Evolutionary conservation across 2,329 filamentous ascomycete genomes (phyloP).

Genomic region (Rutstroemia sp.): DNA sequence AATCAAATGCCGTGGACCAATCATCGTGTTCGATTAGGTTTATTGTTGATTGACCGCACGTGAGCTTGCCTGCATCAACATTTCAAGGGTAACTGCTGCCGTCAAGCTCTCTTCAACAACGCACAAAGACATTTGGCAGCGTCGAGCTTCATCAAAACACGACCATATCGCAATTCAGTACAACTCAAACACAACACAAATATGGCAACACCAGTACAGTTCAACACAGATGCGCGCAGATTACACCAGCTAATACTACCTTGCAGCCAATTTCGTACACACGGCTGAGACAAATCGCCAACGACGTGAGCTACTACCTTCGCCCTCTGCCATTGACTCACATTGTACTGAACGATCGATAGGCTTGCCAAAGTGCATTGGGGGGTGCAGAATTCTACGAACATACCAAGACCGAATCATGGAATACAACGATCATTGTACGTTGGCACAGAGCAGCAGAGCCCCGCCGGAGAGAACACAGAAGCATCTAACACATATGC

Average conservation of each 20-base stretch:
- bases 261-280: constrained; percentile 66
- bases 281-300: constrained; percentile 77
- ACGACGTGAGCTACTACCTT: constrained; percentile 51
- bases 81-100: background rate
- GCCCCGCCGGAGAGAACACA: background rate
- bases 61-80: background rate
- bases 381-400: constrained; percentile 73
- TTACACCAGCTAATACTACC: constrained; percentile 2
- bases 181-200: background rate
- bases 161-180: background rate
- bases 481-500: constrained; percentile 8
- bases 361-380: constrained; percentile 81
- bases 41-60: background rate
- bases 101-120: constrained; percentile 3
- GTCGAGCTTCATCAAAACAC: background rate
- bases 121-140: background rate
- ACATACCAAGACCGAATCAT: constrained; percentile 73
- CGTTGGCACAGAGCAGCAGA: constrained; percentile 28
- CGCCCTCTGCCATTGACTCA: background rate
- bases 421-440: constrained; percentile 94
- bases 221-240: background rate
- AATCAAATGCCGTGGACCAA: background rate
- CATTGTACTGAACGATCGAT: background rate
- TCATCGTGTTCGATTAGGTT: background rate
- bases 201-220: constrained; percentile 19